Conservation (phyloP, 345 rosid genomes). For the Pistacia vera region DNA sequence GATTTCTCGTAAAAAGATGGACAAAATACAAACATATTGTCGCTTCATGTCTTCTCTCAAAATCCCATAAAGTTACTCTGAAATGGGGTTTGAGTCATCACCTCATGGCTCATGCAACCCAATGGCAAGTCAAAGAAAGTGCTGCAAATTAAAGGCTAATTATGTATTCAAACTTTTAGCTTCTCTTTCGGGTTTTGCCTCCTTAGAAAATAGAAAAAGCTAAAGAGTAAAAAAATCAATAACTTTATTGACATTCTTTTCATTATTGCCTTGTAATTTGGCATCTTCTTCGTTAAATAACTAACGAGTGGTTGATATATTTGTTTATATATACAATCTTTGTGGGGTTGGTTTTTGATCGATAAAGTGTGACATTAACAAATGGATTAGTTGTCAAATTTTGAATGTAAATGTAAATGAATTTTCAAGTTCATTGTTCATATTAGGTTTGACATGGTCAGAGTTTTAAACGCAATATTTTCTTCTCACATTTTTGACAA, state of each 20-base stretch:
- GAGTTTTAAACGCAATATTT: background rate
- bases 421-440: background rate
- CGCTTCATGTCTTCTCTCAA: slow-evolving; percentile 11
- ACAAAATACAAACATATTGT: slow-evolving; percentile 15
- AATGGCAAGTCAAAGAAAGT: slow-evolving; percentile 39
- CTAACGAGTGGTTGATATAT: background rate
- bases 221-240: background rate
- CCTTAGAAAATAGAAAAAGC: background rate
- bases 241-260: slow-evolving; percentile 28
- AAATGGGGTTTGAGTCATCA: background rate
- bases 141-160: slow-evolving; percentile 27
- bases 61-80: background rate
- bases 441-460: background rate
- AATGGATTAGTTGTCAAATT: background rate
- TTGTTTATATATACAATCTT: too few relatives aligned
- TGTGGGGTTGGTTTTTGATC: background rate
- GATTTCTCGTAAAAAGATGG: slow-evolving; percentile 21
- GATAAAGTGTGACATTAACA: background rate
- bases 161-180: slow-evolving; percentile 21
- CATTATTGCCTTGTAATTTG: slow-evolving; percentile 20
- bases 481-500: too few relatives aligned
- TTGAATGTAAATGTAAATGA: background rate
- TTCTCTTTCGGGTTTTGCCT: slow-evolving; percentile 1
- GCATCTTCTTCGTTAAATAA: slow-evolving; percentile 5
- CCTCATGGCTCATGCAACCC: slow-evolving; percentile 16